These are phyloP conservation scores for Schwanniomyces occidentalis DNA, from an alignment of 805 yeast species.

Conservation along the genomic window DNA sequence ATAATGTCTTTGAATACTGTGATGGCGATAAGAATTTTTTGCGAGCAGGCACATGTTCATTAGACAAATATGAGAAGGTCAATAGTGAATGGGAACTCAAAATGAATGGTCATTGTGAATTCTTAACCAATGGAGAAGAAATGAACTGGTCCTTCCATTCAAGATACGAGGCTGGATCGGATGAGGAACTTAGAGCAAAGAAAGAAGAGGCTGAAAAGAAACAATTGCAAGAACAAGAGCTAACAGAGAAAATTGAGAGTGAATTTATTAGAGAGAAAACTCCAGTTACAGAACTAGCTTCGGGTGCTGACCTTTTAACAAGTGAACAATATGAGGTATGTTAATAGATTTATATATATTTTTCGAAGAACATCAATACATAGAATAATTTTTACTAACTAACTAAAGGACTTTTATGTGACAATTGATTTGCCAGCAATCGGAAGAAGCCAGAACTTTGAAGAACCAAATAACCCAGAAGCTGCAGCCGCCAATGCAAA, in stretches of 20 bases:
- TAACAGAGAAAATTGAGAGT: conserved; percentile 58
- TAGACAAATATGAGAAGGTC: conserved; percentile 55
- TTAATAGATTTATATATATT: conserved; percentile 12
- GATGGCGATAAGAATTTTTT: conserved; percentile 41
- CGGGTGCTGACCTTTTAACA: conserved; percentile 12
- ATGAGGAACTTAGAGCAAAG: conserved; percentile 73
- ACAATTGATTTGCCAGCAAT: conserved; percentile 33
- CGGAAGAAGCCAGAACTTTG: conserved; percentile 12
- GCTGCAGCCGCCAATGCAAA: conserved; percentile 15
- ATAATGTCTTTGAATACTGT: conserved; percentile 51
- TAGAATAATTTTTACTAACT: conserved; percentile 18
- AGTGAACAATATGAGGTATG: conserved; percentile 26
- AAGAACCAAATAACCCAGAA: conserved; percentile 7
- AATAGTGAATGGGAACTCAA: conserved; percentile 55
- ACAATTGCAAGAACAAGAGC: conserved; percentile 31
- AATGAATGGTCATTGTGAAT: conserved; percentile 74
- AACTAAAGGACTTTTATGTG: conserved; percentile 32
- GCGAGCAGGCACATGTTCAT: conserved; percentile 82
- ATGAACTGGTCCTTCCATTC: conserved; percentile 88
- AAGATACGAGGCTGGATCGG: conserved; percentile 85
- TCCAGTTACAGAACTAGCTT: conserved; percentile 16
- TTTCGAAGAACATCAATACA: conserved; percentile 7
- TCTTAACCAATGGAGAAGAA: conserved; percentile 77
- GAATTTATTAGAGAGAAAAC: conserved; percentile 14
- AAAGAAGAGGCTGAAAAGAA: conserved; percentile 12